Percentiles rank a stretch among this genome's conserved stretches.
Evolutionary conservation across 1,284 basidiomycete species (phyloP).

Genomic region (Porogramme epimiltina): DNA sequence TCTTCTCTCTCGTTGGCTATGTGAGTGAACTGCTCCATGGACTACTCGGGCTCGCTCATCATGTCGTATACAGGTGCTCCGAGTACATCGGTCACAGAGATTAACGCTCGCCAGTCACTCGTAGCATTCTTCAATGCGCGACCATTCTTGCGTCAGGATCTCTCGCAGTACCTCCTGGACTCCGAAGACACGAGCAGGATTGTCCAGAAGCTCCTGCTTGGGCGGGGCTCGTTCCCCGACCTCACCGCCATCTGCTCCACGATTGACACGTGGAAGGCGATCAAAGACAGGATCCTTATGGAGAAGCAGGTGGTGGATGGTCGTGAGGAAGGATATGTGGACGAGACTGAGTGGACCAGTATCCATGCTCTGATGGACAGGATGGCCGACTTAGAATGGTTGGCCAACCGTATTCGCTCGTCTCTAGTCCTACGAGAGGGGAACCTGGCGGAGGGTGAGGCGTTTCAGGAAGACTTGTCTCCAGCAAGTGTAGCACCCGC

Average conservation of each 20-base stretch:
- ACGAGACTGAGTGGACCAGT: conserved; percentile 51
- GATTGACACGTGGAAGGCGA: conserved; percentile 57
- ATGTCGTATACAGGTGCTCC: conserved; percentile 67
- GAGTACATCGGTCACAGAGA: conserved; percentile 74
- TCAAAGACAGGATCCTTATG: conserved; percentile 50
- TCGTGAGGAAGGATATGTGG: conserved; percentile 36
- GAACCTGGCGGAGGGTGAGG: conserved; percentile 16
- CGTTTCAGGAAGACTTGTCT: conserved; percentile 13
- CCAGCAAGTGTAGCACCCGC: background rate
- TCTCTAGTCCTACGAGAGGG: conserved; percentile 47
- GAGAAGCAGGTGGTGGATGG: conserved; percentile 56
- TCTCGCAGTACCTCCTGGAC: conserved; percentile 58
- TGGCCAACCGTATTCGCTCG: conserved; percentile 61
- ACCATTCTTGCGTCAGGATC: conserved; percentile 69
- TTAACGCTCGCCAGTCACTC: conserved; percentile 75
- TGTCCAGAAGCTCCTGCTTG: conserved; percentile 77
- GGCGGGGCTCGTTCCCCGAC: conserved; percentile 70
- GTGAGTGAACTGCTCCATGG: conserved; percentile 43
- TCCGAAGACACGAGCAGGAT: conserved; percentile 78
- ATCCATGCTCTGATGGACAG: conserved; percentile 57
- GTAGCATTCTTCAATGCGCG: conserved; percentile 76
- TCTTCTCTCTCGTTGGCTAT: conserved; percentile 74
- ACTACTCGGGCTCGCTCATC: background rate
- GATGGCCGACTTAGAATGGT: conserved; percentile 54
- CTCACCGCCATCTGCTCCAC: conserved; percentile 64